These are phyloP conservation scores for Polyplosphaeria fusca DNA, from an alignment of 495 filamentous ascomycete genomes.

Conservation along the genomic window DNA sequence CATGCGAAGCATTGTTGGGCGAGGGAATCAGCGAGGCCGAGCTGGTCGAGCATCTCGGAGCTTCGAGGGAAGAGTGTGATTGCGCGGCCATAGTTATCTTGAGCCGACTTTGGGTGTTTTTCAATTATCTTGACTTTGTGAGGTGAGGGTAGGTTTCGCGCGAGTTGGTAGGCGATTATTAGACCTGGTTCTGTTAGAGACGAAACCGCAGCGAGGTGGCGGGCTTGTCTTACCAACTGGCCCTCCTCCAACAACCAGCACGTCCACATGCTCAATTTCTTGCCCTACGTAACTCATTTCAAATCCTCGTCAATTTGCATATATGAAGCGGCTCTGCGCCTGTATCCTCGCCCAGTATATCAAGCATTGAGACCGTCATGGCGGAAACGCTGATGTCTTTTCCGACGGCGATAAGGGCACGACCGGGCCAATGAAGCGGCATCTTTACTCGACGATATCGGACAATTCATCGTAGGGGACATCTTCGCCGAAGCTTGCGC, in stretches of 20 bases:
- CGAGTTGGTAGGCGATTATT: constrained; percentile 47
- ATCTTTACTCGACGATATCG: too few species aligned
- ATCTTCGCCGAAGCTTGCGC: too few species aligned
- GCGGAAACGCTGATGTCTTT: too few species aligned
- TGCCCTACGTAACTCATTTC: not conserved
- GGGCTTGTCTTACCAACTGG: constrained; percentile 16
- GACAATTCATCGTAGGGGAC: too few species aligned
- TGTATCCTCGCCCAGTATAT: too few species aligned
- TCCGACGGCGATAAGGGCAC: not conserved
- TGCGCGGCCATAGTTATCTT: constrained; percentile 47
- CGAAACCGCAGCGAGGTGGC: not conserved
- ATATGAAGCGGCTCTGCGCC: too few species aligned
- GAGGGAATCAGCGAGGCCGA: constrained; percentile 47
- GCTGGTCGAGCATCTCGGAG: constrained; percentile 49
- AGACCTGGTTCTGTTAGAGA: constrained; percentile 36
- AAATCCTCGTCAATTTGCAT: not conserved
- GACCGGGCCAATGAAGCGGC: not conserved
- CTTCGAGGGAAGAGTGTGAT: constrained; percentile 48
- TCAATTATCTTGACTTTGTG: constrained; percentile 42
- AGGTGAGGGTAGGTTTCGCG: constrained; percentile 24
- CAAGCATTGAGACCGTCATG: too few species aligned
- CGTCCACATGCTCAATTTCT: constrained; percentile 17
- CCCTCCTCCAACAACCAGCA: constrained; percentile 24
- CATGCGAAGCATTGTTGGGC: constrained; percentile 54
- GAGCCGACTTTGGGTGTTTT: constrained; percentile 43